Base-by-base conservation (phyloP, 768 basidiomycete species). In the Lentinula sp. region DNA sequence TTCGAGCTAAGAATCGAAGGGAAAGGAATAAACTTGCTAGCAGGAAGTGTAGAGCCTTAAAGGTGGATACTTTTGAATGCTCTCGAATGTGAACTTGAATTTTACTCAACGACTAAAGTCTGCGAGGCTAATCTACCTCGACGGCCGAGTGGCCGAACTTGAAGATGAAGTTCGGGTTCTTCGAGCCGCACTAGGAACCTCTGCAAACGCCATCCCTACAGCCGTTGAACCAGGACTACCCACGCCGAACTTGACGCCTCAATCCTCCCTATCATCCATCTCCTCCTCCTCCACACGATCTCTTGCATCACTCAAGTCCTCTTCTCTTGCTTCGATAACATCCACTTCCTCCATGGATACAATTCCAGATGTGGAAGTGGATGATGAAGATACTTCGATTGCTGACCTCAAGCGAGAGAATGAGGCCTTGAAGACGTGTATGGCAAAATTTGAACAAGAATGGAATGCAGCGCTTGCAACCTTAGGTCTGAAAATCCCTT, bases 141-240 rank as follows among this genome's bases (percentile, higher is more conserved):
- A 59, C 18, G 31, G 35, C 32, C 57, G 57, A 39, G 57, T 59
- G 13, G 57, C 57, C 31, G 57, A 59, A 32, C 46, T 59, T 4
- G 57, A 59, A 50, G 57, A 59, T 18, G 57, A 59, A 23, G 57
- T 59, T 21, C 43, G 57, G 21, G 45, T 49, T 13, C 48, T 59
- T 15, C 57, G 57, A 21, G 28, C 57, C 4, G 34, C 57, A 13
- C 37, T 59, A 28, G 57, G 57, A 21, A 5, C 46, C 10, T 37
- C 57, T 59, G 43, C 57, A 34, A 50, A 40, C n/a, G 9, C 45
- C 5, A 59, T 50, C 3, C 45, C 57, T 6, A 48, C 57, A 4
- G 21, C 57, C 35, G 15, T 46, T 49, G 57, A 21, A 7, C 57
- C 31, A 45, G 45, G 10, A 8, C 57, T 45, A 5, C 57, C 43